These are phyloP conservation scores for Tolypocladium endophyticum DNA, from an alignment of 2,329 filamentous ascomycete species.

Conservation along the genomic window DNA sequence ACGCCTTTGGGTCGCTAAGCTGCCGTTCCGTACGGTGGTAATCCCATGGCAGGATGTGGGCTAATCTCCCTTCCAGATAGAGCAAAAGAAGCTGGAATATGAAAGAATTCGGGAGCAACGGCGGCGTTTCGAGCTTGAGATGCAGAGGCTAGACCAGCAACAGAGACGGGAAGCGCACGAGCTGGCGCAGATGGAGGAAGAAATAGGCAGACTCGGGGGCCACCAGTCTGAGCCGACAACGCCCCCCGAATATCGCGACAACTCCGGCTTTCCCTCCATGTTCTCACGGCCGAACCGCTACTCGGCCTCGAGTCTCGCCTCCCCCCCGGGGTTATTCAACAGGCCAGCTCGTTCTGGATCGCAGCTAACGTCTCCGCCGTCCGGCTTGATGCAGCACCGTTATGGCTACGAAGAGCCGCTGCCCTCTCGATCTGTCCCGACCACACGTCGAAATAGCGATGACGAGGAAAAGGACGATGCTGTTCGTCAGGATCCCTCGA, in stretches of 20 bases:
- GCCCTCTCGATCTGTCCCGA: conserved; percentile 77
- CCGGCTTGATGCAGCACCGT: conserved; percentile 47
- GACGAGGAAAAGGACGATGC: conserved; percentile 78
- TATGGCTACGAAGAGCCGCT: conserved; percentile 43
- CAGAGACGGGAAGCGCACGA: conserved; percentile 76
- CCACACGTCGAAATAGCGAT: conserved; percentile 81
- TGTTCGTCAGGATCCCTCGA: conserved; percentile 57
- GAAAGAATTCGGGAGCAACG: conserved; percentile 85
- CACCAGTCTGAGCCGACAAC: conserved; percentile 94
- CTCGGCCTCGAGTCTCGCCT: conserved; percentile 78
- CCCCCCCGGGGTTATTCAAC: conserved; percentile 65
- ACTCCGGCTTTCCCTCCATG: conserved; percentile 62
- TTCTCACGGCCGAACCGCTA: conserved; percentile 81
- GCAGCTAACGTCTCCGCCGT: conserved; percentile 68
- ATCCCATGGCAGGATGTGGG: not conserved
- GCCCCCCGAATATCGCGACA: conserved; percentile 83
- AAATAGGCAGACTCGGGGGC: conserved; percentile 55
- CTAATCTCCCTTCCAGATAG: conserved; percentile 53
- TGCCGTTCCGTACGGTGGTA: not conserved
- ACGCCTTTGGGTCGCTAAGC: not conserved
- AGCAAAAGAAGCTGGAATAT: conserved; percentile 89
- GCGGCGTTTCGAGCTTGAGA: conserved; percentile 80
- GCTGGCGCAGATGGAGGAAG: conserved; percentile 74
- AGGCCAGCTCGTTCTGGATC: conserved; percentile 68
- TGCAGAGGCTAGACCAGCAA: conserved; percentile 80